Conservation (phyloP, 805 yeast species). For the Clavispora carvajalis region DNA sequence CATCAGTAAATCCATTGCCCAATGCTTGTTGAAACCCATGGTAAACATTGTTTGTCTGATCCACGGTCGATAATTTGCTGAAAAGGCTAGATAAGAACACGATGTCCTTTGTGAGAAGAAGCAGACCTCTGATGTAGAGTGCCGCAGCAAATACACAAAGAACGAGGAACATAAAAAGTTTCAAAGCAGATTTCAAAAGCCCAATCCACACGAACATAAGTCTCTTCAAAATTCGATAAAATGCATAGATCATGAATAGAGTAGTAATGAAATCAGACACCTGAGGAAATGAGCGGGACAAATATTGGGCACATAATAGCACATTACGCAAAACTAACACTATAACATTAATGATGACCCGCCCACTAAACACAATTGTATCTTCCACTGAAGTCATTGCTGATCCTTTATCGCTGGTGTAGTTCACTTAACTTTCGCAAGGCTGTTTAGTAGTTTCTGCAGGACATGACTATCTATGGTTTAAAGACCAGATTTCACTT, state of each 20-base stretch:
- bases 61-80: background rate
- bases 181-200: background rate
- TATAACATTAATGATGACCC: background rate
- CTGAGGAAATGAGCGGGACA: background rate
- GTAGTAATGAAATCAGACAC: constrained; percentile 1
- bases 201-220: constrained; percentile 11
- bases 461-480: too few relatives aligned
- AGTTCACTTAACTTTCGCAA: too few relatives aligned
- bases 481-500: too few relatives aligned
- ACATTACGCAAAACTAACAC: background rate
- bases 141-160: background rate
- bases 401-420: too few relatives aligned
- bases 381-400: background rate
- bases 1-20: background rate
- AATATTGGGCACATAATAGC: background rate
- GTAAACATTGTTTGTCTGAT: background rate
- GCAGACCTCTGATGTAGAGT: constrained; percentile 9
- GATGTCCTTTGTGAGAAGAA: constrained; percentile 8
- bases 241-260: constrained; percentile 5
- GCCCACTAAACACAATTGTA: background rate
- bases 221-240: constrained; percentile 6
- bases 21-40: background rate
- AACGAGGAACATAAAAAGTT: background rate
- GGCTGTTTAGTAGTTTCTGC: too few relatives aligned
- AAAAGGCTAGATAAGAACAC: background rate